These are phyloP conservation scores for Colletotrichum phormii DNA, from an alignment of 2,329 filamentous ascomycete genomes.

Conservation along the genomic window DNA sequence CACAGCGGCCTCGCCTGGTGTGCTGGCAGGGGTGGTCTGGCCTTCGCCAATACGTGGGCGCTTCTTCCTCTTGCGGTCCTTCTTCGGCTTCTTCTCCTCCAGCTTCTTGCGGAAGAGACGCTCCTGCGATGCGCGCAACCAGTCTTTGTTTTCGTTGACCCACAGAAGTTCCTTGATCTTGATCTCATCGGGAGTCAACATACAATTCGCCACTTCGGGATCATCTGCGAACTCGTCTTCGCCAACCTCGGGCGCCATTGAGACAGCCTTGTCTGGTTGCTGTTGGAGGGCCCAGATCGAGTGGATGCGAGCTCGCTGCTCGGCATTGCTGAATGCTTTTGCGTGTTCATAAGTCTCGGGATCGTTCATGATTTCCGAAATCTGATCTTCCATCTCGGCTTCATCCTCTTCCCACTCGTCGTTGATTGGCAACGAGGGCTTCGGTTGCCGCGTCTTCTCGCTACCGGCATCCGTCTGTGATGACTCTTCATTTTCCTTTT, in stretches of 20 bases:
- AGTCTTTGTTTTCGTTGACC: slow-evolving; percentile 95
- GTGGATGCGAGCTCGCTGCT: slow-evolving; percentile 66
- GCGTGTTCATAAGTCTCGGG: slow-evolving; percentile 67
- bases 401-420: slow-evolving; percentile 74
- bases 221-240: slow-evolving; percentile 91
- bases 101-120: slow-evolving; percentile 82
- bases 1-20: slow-evolving; percentile 76
- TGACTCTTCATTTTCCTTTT: neutral
- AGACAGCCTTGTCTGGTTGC: slow-evolving; percentile 60
- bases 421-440: slow-evolving; percentile 65
- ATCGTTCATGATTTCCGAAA: slow-evolving; percentile 76
- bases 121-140: slow-evolving; percentile 86
- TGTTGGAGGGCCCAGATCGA: slow-evolving; percentile 62
- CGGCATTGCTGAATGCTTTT: slow-evolving; percentile 67
- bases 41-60: slow-evolving; percentile 72
- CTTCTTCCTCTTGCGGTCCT: slow-evolving; percentile 66
- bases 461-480: neutral
- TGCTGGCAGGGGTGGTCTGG: slow-evolving; percentile 73
- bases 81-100: slow-evolving; percentile 67
- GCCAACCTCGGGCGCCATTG: slow-evolving; percentile 74
- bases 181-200: slow-evolving; percentile 79
- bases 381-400: slow-evolving; percentile 75
- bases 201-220: slow-evolving; percentile 84
- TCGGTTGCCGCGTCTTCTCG: slow-evolving; percentile 38
- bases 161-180: slow-evolving; percentile 91